Conservation (phyloP, 2,329 filamentous ascomycete species). For the Aspergillus caelatus region DNA sequence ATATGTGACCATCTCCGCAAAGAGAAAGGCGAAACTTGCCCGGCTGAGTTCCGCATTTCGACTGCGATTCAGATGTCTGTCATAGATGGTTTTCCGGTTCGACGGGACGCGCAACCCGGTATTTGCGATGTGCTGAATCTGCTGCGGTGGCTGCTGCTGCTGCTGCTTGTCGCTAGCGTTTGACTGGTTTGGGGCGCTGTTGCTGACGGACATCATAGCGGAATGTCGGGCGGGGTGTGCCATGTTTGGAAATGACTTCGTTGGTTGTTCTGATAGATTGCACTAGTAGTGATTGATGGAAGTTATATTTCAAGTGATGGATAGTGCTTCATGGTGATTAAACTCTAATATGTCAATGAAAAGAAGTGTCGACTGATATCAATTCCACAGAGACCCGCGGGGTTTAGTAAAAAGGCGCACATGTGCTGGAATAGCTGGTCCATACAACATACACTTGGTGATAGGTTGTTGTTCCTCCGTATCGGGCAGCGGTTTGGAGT, state of each 20-base stretch:
- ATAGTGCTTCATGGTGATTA: slow-evolving; percentile 4
- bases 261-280: slow-evolving; percentile 1
- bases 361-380: background rate
- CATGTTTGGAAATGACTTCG: slow-evolving; percentile 23
- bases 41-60: slow-evolving; percentile 88
- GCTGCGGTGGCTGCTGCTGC: slow-evolving; percentile 37
- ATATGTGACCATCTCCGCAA: slow-evolving; percentile 95
- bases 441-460: background rate
- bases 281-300: background rate
- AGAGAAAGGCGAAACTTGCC: slow-evolving; percentile 92
- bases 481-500: background rate
- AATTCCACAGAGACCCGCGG: background rate
- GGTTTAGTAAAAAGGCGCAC: background rate
- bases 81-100: slow-evolving; percentile 97
- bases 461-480: background rate
- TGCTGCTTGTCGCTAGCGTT: slow-evolving; percentile 27
- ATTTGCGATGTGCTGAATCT: slow-evolving; percentile 51
- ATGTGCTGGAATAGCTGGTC: background rate
- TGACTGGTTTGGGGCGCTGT: slow-evolving; percentile 26
- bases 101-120: slow-evolving; percentile 79
- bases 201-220: slow-evolving; percentile 37
- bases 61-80: slow-evolving; percentile 87
- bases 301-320: background rate
- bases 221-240: slow-evolving; percentile 34
- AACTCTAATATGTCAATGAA: no score